phyloP scores from a whole-genome alignment of 202 grass and related monocot genomes.

The Setaria italica region DNA sequence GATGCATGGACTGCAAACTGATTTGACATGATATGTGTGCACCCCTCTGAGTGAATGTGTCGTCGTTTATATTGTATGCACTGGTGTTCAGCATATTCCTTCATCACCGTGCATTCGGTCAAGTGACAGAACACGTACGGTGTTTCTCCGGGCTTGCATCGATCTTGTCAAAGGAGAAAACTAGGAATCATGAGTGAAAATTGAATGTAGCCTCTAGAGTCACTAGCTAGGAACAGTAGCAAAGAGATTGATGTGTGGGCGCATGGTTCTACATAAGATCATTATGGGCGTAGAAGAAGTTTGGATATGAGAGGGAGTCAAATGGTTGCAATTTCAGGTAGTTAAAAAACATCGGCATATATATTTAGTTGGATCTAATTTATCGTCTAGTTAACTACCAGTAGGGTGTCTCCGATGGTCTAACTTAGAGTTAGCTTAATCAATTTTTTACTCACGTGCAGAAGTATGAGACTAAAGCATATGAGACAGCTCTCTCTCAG shows the following conservation, averaged over 20 bases:
- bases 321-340: not conserved
- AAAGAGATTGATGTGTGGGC: not conserved
- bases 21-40: slow-evolving; percentile 36
- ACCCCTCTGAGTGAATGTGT: slow-evolving; percentile 17
- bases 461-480: too few relatives aligned
- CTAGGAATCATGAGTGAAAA: not conserved
- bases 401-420: not conserved
- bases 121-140: not conserved
- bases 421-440: too few relatives aligned
- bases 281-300: not conserved
- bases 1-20: slow-evolving; percentile 39
- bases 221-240: not conserved
- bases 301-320: not conserved
- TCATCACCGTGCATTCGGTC: slow-evolving; percentile 11
- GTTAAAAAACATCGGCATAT: not conserved
- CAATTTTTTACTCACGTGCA: too few relatives aligned
- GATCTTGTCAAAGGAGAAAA: slow-evolving; percentile 12
- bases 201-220: not conserved
- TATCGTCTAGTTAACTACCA: not conserved
- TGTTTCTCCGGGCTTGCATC: not conserved
- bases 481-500: too few relatives aligned
- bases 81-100: slow-evolving; percentile 13
- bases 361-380: not conserved
- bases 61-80: slow-evolving; percentile 50
- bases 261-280: not conserved